Conservation (phyloP, 306 rosid species). For the Senna tora region DNA sequence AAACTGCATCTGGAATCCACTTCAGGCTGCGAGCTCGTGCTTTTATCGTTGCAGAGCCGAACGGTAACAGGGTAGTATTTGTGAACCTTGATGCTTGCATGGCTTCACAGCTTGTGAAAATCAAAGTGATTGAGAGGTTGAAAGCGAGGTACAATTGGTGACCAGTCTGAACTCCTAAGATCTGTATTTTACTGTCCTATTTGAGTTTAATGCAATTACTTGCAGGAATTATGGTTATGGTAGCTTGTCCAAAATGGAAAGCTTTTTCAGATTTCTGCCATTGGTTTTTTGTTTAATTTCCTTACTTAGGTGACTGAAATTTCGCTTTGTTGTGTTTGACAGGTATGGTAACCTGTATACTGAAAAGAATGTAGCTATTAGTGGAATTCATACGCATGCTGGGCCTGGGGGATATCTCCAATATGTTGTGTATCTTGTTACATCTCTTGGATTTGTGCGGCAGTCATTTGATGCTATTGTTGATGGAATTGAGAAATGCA, state of each 20-base stretch:
- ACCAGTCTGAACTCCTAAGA: slow-evolving; percentile 20
- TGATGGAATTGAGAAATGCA: slow-evolving; percentile 90
- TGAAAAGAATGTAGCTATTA: slow-evolving; percentile 88
- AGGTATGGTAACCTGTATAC: slow-evolving; percentile 87
- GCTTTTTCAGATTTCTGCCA: slow-evolving; percentile 13
- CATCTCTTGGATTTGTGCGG: slow-evolving; percentile 90
- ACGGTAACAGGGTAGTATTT: slow-evolving; percentile 76
- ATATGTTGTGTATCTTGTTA: slow-evolving; percentile 76
- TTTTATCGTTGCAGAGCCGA: slow-evolving; percentile 72
- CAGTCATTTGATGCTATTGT: slow-evolving; percentile 87
- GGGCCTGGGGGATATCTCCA: slow-evolving; percentile 99
- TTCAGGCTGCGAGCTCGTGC: slow-evolving; percentile 82
- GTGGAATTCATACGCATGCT: slow-evolving; percentile 95
- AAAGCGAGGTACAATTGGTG: slow-evolving; percentile 66
- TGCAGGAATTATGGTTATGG: slow-evolving; percentile 11
- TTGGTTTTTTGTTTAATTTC: slow-evolving; percentile 25
- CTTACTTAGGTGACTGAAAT: slow-evolving; percentile 16
- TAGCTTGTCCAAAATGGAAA: slow-evolving; percentile 5
- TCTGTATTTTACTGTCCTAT: not conserved
- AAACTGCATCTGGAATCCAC: slow-evolving; percentile 77
- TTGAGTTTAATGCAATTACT: not conserved
- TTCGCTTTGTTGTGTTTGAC: slow-evolving; percentile 31
- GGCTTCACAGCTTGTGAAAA: slow-evolving; percentile 82
- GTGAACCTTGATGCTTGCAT: slow-evolving; percentile 96
- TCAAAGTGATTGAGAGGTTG: slow-evolving; percentile 78